Conservation (phyloP, 2,329 filamentous ascomycete species). For the Trichoderma polysporum region DNA sequence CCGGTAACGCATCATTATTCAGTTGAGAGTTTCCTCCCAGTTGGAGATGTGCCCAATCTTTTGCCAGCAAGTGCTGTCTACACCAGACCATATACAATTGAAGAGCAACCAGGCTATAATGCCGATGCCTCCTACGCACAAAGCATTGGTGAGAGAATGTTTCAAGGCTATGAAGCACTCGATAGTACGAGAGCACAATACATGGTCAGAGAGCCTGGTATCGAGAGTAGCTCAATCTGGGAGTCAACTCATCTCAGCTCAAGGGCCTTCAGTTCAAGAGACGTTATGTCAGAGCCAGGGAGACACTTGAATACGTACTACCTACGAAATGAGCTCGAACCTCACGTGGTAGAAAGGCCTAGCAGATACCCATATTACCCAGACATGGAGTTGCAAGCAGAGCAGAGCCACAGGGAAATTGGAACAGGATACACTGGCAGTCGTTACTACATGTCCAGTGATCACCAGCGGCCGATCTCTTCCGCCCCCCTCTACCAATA, state of each 20-base stretch:
- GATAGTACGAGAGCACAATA: neutral
- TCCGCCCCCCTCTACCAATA: neutral
- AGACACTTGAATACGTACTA: neutral
- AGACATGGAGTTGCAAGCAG: neutral
- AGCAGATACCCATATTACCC: neutral
- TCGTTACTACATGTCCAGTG: neutral
- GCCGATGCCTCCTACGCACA: neutral
- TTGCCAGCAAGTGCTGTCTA: constrained; percentile 34
- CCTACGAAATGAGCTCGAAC: neutral
- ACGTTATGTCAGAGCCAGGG: neutral
- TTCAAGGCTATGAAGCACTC: neutral
- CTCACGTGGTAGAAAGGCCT: neutral
- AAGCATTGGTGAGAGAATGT: neutral
- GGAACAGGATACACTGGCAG: neutral
- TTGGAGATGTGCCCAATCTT: constrained; percentile 25
- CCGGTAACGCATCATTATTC: neutral
- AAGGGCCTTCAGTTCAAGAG: neutral
- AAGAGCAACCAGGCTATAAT: neutral
- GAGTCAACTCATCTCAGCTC: neutral
- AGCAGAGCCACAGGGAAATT: neutral
- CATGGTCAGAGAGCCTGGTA: neutral
- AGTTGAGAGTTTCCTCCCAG: neutral
- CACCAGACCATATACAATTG: constrained; percentile 26
- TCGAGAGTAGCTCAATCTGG: neutral
- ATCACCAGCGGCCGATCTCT: neutral